phyloP scores from a whole-genome alignment of 2,329 filamentous ascomycete species.

The Geosmithia morbida region DNA sequence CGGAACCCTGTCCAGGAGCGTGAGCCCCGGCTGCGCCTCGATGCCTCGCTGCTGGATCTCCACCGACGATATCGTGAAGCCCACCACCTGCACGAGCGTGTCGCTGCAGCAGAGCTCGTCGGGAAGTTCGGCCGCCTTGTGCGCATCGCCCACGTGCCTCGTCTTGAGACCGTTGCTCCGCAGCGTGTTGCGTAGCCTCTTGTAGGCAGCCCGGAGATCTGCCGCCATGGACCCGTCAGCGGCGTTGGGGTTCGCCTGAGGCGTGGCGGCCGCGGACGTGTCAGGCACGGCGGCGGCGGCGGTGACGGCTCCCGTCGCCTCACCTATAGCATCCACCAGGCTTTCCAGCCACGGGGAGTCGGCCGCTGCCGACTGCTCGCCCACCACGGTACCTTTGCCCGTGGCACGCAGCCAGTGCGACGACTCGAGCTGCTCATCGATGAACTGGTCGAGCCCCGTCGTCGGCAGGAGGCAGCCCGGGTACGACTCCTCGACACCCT shows the following conservation, averaged over 20 bases:
- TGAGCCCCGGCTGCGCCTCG: slow-evolving; percentile 57
- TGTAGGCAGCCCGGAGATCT: slow-evolving; percentile 47
- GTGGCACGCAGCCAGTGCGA: neutral
- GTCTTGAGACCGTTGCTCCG: slow-evolving; percentile 35
- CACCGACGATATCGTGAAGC: slow-evolving; percentile 72
- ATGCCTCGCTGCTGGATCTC: slow-evolving; percentile 88
- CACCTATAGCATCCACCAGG: no score
- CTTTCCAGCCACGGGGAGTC: neutral
- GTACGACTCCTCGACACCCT: slow-evolving; percentile 73
- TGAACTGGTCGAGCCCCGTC: slow-evolving; percentile 51
- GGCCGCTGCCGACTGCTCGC: neutral
- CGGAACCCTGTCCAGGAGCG: slow-evolving; percentile 70
- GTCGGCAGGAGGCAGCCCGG: slow-evolving; percentile 53
- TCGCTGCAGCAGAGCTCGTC: slow-evolving; percentile 41
- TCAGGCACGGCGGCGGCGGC: neutral
- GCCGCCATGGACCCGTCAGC: slow-evolving; percentile 19
- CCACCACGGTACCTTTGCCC: neutral
- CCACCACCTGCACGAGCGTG: slow-evolving; percentile 51
- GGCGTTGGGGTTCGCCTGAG: slow-evolving; percentile 1
- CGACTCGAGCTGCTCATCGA: slow-evolving; percentile 23
- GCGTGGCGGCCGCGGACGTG: neutral
- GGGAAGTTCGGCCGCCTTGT: slow-evolving; percentile 10
- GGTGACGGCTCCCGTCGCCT: no score
- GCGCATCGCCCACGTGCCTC: slow-evolving; percentile 16
- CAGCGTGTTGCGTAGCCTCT: slow-evolving; percentile 44